phyloP scores from a whole-genome alignment of 23 red algal genomes.

The Cyanidiococcus yangmingshanensis region DNA sequence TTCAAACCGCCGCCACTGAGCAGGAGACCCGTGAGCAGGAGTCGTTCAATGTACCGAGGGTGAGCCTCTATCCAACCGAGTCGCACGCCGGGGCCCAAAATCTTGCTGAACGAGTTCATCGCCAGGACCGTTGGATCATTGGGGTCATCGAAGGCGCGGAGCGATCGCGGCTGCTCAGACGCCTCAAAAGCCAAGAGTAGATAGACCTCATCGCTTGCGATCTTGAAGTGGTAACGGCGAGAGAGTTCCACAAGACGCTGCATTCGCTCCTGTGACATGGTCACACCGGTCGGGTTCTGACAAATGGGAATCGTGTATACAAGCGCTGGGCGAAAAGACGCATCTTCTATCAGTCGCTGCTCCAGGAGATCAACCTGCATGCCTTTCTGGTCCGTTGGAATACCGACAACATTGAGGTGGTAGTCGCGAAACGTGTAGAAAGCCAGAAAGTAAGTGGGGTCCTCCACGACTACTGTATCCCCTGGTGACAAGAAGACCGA shows the following conservation, averaged over 20 bases:
- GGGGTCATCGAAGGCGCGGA: constrained; percentile 47
- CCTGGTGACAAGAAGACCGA: constrained; percentile 31
- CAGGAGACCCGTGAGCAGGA: constrained; percentile 35
- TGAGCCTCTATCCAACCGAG: constrained; percentile 60
- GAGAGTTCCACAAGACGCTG: constrained; percentile 44
- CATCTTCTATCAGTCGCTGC: constrained; percentile 20
- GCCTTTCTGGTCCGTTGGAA: constrained; percentile 48
- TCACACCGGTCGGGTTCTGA: constrained; percentile 55
- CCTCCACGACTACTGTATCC: constrained; percentile 44
- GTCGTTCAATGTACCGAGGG: constrained; percentile 29
- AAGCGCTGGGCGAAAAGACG: constrained; percentile 30
- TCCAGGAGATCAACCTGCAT: constrained; percentile 36
- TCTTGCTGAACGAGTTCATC: constrained; percentile 64
- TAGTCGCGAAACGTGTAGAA: constrained; percentile 58
- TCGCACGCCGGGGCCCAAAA: constrained; percentile 69
- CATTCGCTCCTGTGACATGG: constrained; percentile 45
- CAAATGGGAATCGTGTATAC: constrained; percentile 76
- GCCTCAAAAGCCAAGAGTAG: constrained; percentile 39
- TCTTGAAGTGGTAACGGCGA: constrained; percentile 61
- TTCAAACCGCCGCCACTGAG: constrained; percentile 65
- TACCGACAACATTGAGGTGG: constrained; percentile 27
- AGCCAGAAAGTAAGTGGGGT: constrained; percentile 58
- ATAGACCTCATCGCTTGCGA: constrained; percentile 73
- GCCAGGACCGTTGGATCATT: constrained; percentile 41
- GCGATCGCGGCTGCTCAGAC: constrained; percentile 17